phyloP scores from a whole-genome alignment of 345 rosid species.

The Euphorbia pulcherrima region DNA sequence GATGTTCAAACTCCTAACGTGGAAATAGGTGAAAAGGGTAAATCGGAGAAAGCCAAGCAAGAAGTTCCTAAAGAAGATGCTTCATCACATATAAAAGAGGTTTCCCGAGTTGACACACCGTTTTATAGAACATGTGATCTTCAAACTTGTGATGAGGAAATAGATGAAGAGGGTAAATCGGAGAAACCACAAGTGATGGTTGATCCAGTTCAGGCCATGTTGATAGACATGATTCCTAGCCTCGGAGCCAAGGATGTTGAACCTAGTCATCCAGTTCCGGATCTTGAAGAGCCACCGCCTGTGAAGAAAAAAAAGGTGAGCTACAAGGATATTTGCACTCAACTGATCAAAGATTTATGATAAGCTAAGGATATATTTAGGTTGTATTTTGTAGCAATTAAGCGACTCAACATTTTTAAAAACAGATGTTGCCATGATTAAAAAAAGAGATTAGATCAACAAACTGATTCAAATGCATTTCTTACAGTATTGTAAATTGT shows the following conservation, averaged over 20 bases:
- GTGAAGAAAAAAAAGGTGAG: conserved; percentile 82
- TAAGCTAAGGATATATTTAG: not conserved
- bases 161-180: conserved; percentile 12
- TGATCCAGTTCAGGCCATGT: conserved; percentile 83
- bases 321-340: conserved; percentile 63
- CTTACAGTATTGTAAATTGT: too few relatives aligned
- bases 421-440: too few relatives aligned
- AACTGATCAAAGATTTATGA: conserved; percentile 63
- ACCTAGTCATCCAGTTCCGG: conserved; percentile 6
- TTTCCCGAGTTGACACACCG: conserved; percentile 16
- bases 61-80: conserved; percentile 32
- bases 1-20: conserved; percentile 11
- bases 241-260: conserved; percentile 46
- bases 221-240: conserved; percentile 78
- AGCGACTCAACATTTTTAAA: too few relatives aligned
- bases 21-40: too few relatives aligned
- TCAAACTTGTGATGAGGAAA: conserved; percentile 17
- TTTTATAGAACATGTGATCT: not conserved
- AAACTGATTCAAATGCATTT: too few relatives aligned
- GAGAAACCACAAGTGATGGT: conserved; percentile 30
- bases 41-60: too few relatives aligned
- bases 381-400: not conserved
- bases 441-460: too few relatives aligned
- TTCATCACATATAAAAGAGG: conserved; percentile 24
- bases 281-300: conserved; percentile 28